These are phyloP conservation scores for Pichia sporocuriosa DNA, from an alignment of 805 yeast species.

Conservation along the genomic window DNA sequence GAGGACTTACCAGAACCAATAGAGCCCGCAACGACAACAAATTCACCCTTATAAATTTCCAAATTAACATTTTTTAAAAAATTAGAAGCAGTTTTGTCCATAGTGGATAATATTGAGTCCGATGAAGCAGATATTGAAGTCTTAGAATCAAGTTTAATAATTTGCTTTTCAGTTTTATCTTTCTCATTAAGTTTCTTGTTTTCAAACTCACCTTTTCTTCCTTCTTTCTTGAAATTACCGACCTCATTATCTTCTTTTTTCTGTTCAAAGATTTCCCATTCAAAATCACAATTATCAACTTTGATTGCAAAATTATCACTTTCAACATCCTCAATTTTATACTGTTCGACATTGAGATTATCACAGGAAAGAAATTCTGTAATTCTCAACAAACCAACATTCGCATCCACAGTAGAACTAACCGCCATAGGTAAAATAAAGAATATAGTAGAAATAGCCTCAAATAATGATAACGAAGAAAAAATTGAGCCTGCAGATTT, in stretches of 20 bases:
- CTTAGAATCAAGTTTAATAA: background rate
- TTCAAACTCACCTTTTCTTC: background rate
- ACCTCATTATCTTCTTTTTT: conserved; percentile 16
- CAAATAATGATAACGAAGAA: conserved; percentile 62
- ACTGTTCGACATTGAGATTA: conserved; percentile 33
- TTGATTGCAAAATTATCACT: conserved; percentile 37
- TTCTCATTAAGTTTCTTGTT: background rate
- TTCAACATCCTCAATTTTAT: conserved; percentile 15
- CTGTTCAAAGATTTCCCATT: conserved; percentile 50
- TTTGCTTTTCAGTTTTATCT: background rate
- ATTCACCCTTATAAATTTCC: conserved; percentile 53
- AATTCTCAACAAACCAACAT: conserved; percentile 53
- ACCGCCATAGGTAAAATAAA: conserved; percentile 29
- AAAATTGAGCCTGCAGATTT: conserved; percentile 56
- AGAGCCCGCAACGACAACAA: conserved; percentile 69
- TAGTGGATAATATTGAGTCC: background rate
- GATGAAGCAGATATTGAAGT: background rate
- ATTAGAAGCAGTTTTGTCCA: conserved; percentile 23
- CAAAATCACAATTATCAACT: conserved; percentile 50
- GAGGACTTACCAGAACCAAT: conserved; percentile 68
- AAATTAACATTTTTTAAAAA: conserved; percentile 51
- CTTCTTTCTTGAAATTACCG: background rate
- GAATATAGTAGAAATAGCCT: conserved; percentile 40
- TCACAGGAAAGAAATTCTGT: conserved; percentile 40
- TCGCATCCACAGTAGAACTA: conserved; percentile 63